Evolutionary conservation across 1,284 basidiomycete species (phyloP), one percentile per base, ranked within the genome.

Genomic region (Cryptococcus hybrid): DNA sequence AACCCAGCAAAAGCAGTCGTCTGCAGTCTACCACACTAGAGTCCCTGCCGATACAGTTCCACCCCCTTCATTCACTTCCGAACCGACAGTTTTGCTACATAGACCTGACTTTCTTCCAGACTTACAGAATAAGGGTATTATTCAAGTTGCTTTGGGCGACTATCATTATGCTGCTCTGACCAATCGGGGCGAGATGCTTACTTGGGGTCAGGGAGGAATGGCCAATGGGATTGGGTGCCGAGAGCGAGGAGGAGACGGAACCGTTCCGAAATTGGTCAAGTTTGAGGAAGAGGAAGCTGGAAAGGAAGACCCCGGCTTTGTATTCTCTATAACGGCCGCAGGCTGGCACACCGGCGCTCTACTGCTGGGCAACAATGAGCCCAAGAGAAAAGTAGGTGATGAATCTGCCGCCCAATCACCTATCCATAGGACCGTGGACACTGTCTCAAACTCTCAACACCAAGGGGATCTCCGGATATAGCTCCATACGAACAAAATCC

Each of bases 331-430:
- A 7, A 83, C 89, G 4, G 89, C 90, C 3, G 84, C 85, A 0
- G 92, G 91, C 11, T 92, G 90, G 90, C 92, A 94, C 68, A 88
- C 84, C 57, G 92, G 90, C 8, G 90, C 90, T 0, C 79, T 94
- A 51, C 88, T 90, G 1, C 87, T 93, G 36, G 88, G 91, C 70
- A 11, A 47, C 7, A n/a, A 18, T 30, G 61, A 61, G 50, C 37
- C 49, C 47, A 54, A 42, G 47, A 5, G 13, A 8, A 50, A 51
- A 50, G 18, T n/a, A 15, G 36, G 36, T 35, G 35, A 30, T 34
- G 47, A 43, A 46, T 36, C 35, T 38, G 30, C 42, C 7, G 18
- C 18, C 18, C 18, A 18, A 18, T 18, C 18, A 18, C 18, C 18
- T 18, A 18, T 18, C 18, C 18, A 18, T 18, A 18, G 18, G 18